phyloP scores from a whole-genome alignment of 2,329 filamentous ascomycete species.

The Sporothrix curviconia region DNA sequence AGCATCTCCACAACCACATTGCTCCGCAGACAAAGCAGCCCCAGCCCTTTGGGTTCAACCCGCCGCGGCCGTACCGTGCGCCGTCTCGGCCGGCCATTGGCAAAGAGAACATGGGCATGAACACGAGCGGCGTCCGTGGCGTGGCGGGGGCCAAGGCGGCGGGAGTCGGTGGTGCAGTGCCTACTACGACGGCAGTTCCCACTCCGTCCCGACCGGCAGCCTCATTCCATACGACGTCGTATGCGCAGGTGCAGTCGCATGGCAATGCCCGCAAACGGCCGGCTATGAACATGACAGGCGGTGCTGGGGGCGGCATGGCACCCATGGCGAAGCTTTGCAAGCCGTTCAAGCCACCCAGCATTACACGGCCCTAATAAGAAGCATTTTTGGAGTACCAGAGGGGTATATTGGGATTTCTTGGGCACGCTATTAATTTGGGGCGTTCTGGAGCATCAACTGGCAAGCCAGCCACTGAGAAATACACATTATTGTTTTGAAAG shows the following conservation, averaged over 20 bases:
- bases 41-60: slow-evolving; percentile 4
- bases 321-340: slow-evolving; percentile 46
- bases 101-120: slow-evolving; percentile 1
- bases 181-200: slow-evolving; percentile 27
- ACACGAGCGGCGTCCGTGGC: neutral
- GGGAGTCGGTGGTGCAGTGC: neutral
- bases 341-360: slow-evolving; percentile 52
- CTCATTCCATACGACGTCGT: slow-evolving; percentile 48
- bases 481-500: too few relatives aligned
- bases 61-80: slow-evolving; percentile 1
- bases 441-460: too few relatives aligned
- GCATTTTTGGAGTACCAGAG: neutral
- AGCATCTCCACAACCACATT: neutral
- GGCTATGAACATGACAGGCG: slow-evolving; percentile 38
- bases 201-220: slow-evolving; percentile 32
- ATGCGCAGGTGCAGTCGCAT: slow-evolving; percentile 21
- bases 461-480: too few relatives aligned
- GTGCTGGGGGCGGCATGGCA: slow-evolving; percentile 36
- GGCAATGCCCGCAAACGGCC: slow-evolving; percentile 34
- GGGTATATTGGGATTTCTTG: neutral
- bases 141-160: neutral
- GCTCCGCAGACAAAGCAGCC: neutral
- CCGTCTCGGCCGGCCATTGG: neutral
- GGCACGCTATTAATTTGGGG: too few relatives aligned
- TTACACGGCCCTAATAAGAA: slow-evolving; percentile 32